Evolutionary conservation across 345 rosid species (phyloP).

Genomic region (Conringia planisiliqua): DNA sequence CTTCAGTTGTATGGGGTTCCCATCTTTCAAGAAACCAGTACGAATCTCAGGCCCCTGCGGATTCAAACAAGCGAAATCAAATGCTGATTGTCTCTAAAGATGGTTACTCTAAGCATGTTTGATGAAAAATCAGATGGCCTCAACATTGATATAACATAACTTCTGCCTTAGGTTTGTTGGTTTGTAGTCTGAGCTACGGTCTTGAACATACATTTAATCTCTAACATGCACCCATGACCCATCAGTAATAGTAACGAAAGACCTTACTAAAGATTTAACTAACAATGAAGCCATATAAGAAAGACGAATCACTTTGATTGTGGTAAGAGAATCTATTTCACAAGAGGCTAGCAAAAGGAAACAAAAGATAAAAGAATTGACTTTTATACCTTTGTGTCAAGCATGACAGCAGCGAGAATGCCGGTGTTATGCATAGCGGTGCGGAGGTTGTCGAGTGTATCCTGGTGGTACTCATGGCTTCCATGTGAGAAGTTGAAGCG

Average conservation of each 20-base stretch:
- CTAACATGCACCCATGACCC: background rate
- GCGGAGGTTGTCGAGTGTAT: conserved; percentile 73
- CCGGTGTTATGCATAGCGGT: conserved; percentile 63
- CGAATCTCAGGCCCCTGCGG: conserved; percentile 71
- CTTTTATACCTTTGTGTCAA: conserved; percentile 60
- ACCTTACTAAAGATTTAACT: background rate
- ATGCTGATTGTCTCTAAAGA: background rate
- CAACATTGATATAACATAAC: background rate
- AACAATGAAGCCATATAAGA: background rate
- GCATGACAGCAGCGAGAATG: conserved; percentile 74
- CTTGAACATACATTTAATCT: background rate
- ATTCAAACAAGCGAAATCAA: background rate
- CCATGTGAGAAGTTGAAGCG: conserved; percentile 99
- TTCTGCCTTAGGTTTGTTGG: background rate
- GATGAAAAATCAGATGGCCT: background rate
- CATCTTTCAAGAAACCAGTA: conserved; percentile 64
- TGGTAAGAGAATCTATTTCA: background rate
- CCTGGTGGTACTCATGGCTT: conserved; percentile 91
- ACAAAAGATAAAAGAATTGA: background rate
- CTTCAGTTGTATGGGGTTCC: conserved; percentile 53
- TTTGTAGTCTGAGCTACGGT: background rate
- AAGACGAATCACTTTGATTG: background rate
- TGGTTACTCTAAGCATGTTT: background rate
- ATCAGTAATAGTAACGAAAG: background rate
- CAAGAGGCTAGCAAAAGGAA: background rate